These are phyloP conservation scores for Colletotrichum aenigma DNA, from an alignment of 2,329 filamentous ascomycete species.

Conservation along the genomic window DNA sequence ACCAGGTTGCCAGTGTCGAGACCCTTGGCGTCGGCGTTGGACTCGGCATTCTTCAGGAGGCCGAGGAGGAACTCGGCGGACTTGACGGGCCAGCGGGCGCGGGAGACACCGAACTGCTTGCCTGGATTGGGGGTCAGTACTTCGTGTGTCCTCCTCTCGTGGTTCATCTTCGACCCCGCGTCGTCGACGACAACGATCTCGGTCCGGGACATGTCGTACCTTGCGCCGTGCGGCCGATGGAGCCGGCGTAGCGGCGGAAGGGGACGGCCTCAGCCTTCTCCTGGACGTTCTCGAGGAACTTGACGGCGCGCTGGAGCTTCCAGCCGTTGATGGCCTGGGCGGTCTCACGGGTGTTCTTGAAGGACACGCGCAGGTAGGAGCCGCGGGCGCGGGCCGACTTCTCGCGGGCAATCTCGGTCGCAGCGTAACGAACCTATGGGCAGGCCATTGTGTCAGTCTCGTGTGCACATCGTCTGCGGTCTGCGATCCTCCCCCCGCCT, in stretches of 20 bases:
- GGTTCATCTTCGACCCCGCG: slow-evolving; percentile 7
- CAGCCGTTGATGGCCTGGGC: slow-evolving; percentile 99
- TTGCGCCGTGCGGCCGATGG: slow-evolving; percentile 95
- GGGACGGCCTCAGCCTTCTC: slow-evolving; percentile 97
- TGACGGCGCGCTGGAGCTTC: slow-evolving; percentile 93
- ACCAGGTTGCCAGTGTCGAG: slow-evolving; percentile 96
- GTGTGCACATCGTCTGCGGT: not conserved
- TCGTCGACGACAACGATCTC: not conserved
- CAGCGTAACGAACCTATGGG: slow-evolving; percentile 90
- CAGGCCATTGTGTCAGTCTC: slow-evolving; percentile 21
- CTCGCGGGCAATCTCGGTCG: slow-evolving; percentile 81
- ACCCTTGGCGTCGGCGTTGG: slow-evolving; percentile 96
- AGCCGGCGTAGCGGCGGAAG: slow-evolving; percentile 96
- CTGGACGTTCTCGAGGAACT: slow-evolving; percentile 98
- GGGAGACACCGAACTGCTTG: slow-evolving; percentile 98
- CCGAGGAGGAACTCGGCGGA: slow-evolving; percentile 97
- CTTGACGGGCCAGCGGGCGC: slow-evolving; percentile 99
- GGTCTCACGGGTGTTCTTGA: slow-evolving; percentile 99
- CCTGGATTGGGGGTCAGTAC: slow-evolving; percentile 56
- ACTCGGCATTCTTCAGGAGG: slow-evolving; percentile 96
- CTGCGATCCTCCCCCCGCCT: not conserved
- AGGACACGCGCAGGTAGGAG: slow-evolving; percentile 98
- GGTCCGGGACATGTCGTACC: slow-evolving; percentile 68
- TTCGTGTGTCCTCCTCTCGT: not conserved
- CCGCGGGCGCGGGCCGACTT: slow-evolving; percentile 98